phyloP scores from a whole-genome alignment of 208 protist genomes.

The Novymonas esmeraldas region DNA sequence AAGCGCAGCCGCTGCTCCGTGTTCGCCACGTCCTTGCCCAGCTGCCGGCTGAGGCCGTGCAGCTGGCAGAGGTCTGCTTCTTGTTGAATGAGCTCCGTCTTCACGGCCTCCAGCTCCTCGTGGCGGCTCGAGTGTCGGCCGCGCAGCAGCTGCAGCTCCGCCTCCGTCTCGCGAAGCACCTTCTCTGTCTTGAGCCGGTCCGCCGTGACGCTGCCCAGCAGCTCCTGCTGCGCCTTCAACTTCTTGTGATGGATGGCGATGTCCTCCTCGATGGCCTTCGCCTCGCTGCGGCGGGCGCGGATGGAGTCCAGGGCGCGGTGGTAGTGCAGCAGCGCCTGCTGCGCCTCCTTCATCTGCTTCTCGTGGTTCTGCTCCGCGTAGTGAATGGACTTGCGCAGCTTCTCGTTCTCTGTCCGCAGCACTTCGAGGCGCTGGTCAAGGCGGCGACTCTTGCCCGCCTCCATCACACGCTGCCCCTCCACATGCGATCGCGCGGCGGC shows the following conservation, averaged over 20 bases:
- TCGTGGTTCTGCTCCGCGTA: constrained; percentile 91
- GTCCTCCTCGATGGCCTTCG: constrained; percentile 90
- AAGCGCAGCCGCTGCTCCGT: constrained; percentile 78
- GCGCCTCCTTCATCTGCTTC: constrained; percentile 76
- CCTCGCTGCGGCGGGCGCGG: constrained; percentile 79
- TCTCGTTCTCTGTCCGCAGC: constrained; percentile 90
- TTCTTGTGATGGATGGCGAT: constrained; percentile 92
- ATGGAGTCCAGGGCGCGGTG: constrained; percentile 94
- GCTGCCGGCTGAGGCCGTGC: constrained; percentile 71
- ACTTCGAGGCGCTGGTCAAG: constrained; percentile 88
- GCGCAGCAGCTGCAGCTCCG: constrained; percentile 95
- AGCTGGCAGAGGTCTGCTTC: constrained; percentile 90
- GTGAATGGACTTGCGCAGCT: constrained; percentile 91
- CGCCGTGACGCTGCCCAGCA: constrained; percentile 96
- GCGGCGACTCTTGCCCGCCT: constrained; percentile 89
- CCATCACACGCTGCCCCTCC: constrained; percentile 79
- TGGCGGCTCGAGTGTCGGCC: constrained; percentile 94
- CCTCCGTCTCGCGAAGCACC: constrained; percentile 95
- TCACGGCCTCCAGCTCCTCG: constrained; percentile 94
- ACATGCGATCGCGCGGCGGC: constrained; percentile 49
- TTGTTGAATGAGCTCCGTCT: constrained; percentile 96
- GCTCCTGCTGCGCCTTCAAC: constrained; percentile 95
- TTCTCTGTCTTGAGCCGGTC: constrained; percentile 98
- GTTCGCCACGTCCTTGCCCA: constrained; percentile 81
- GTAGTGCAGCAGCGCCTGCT: constrained; percentile 81